Base-by-base conservation (phyloP, 2,329 filamentous ascomycete species). In the Cladosporium austrohemisphaericum region DNA sequence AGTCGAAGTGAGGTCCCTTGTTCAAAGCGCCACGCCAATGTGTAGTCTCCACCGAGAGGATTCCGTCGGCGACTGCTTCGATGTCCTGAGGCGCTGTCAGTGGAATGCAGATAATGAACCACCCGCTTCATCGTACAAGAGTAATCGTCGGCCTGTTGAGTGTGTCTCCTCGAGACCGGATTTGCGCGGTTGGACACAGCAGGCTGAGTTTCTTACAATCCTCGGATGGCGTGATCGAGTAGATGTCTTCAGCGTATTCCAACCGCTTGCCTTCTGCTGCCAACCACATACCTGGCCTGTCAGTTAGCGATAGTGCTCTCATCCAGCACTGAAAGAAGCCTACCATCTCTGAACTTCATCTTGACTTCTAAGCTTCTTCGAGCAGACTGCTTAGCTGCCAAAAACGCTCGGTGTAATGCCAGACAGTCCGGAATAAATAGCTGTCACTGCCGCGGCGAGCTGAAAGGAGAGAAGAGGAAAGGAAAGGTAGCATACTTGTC, bases 171-270 rank as follows among this genome's bases (percentile, higher is more conserved):
- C 80, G 71, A 3, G 68, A 70, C 29, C 68, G 66, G 49, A 83
- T 78, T 58, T 79, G 76, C 52, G 68, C 71, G 1, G 78, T 80
- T 8, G 80, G 80, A 55, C 79, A 83, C 1, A 83, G 67, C 13
- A 83, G 70, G 19, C 71, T 75, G 40, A 82, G 49, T 5, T 74
- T 74, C 53, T 73, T 75, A 5, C 71, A 70, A 44, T 70, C 65
- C 31, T 63, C 52, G 1, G 71, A 74, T 41, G 73, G 65, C 4
- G 70, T 74, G 44, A 77, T 68, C 7, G 74, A 72, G 60, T 81
- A 77, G 13, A 85, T 71, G 53, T 85, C 81, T 65, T 85, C 82
- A 26, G 82, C 83, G 57, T 85, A 85, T 60, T 84, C 79, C 20
- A 82, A 73, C 41, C 73, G 71, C 62, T 82, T 75, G 53, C 76